Evolutionary conservation across 257 asterid species (phyloP).

Genomic region (Linaria vulgaris): DNA sequence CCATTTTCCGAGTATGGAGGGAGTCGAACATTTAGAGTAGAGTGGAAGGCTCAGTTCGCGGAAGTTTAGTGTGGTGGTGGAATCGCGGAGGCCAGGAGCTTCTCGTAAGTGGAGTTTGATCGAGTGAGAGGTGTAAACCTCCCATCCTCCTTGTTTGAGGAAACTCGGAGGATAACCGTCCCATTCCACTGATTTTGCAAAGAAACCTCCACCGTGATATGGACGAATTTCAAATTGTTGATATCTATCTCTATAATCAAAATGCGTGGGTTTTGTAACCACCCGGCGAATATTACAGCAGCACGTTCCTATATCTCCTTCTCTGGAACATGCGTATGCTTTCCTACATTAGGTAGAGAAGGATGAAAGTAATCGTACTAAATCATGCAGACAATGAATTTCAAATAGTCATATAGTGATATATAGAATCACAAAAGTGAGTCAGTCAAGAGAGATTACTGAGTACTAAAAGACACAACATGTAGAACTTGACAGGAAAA

Average conservation of each 20-base stretch:
- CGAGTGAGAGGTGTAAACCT: conserved; percentile 39
- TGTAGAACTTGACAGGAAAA: background rate
- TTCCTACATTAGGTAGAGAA: conserved; percentile 35
- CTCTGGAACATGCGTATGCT: conserved; percentile 62
- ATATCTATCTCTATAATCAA: conserved; percentile 63
- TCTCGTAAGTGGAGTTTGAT: conserved; percentile 41
- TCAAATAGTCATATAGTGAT: background rate
- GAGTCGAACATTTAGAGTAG: conserved; percentile 47
- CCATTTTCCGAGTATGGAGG: conserved; percentile 63
- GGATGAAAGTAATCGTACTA: background rate
- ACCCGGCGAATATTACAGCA: conserved; percentile 38
- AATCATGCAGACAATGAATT: background rate
- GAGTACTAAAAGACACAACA: background rate
- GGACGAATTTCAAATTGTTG: conserved; percentile 69
- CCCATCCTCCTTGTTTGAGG: conserved; percentile 70
- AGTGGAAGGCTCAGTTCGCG: conserved; percentile 52
- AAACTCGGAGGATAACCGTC: conserved; percentile 75
- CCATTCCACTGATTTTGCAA: conserved; percentile 63
- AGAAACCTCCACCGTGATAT: conserved; percentile 54
- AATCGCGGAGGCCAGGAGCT: conserved; percentile 45
- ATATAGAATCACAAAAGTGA: background rate
- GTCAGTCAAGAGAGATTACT: background rate
- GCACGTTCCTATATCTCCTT: conserved; percentile 47
- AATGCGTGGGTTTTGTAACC: conserved; percentile 45
- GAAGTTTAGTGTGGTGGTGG: conserved; percentile 31